Evolutionary conservation across 768 basidiomycete species (phyloP).

Genomic region (Gloeopeniophorella convolvens): DNA sequence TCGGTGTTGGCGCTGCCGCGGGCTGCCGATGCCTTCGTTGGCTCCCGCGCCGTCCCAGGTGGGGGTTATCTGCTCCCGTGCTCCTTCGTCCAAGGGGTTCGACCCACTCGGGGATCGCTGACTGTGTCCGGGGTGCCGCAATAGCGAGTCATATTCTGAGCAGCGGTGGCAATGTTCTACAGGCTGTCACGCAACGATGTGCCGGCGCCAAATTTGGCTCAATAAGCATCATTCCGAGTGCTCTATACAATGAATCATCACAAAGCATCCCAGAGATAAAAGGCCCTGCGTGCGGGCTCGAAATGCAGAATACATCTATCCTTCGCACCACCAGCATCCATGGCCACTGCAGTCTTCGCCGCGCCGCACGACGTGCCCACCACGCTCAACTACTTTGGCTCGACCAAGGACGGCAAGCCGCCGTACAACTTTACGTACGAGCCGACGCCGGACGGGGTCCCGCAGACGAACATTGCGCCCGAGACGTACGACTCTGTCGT

Average conservation of each 20-base stretch:
- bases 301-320: not conserved
- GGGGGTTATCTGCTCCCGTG: no score
- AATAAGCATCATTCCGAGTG: no score
- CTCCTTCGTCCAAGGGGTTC: no score
- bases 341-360: constrained; percentile 22
- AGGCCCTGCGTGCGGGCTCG: not conserved
- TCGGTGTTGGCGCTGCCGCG: no score
- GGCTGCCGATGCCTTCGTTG: no score
- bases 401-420: constrained; percentile 25
- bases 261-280: not conserved
- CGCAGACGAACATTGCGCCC: constrained; percentile 27
- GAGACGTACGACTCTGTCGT: constrained; percentile 26
- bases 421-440: constrained; percentile 32
- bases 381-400: constrained; percentile 32
- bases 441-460: constrained; percentile 25
- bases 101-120: no score
- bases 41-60: no score
- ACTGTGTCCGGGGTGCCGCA: no score
- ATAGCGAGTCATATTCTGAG: no score
- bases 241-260: constrained; percentile 3
- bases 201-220: no score
- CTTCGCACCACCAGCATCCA: not conserved
- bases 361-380: constrained; percentile 32
- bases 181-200: no score
- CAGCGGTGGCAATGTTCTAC: no score